Conservation (phyloP, 2,329 filamentous ascomycete genomes). For the Alternaria panax region DNA sequence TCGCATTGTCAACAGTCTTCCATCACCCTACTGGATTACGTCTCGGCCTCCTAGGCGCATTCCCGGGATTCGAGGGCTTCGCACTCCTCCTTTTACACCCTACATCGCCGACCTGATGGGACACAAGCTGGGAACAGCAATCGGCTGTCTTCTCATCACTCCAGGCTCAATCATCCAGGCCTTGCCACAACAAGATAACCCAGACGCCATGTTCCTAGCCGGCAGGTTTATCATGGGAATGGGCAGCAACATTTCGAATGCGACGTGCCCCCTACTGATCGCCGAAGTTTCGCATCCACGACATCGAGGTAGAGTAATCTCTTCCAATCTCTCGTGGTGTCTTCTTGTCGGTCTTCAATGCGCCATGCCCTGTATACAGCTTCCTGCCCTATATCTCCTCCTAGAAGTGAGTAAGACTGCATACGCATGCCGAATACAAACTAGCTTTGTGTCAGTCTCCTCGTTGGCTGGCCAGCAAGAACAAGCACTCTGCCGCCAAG, state of each 20-base stretch:
- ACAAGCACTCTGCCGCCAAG: slow-evolving; percentile 13
- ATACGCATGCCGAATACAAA: slow-evolving; percentile 63
- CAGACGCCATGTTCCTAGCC: background rate
- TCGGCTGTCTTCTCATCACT: slow-evolving; percentile 52
- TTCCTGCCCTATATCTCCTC: background rate
- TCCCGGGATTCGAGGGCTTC: background rate
- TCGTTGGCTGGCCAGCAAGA: slow-evolving; percentile 19
- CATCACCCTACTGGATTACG: slow-evolving; percentile 19
- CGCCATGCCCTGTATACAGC: background rate
- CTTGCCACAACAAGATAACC: slow-evolving; percentile 32
- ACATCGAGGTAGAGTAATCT: slow-evolving; percentile 62
- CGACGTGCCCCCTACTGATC: slow-evolving; percentile 60
- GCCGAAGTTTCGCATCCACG: slow-evolving; percentile 66
- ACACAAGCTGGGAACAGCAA: slow-evolving; percentile 11
- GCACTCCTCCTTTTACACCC: background rate
- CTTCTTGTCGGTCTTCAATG: slow-evolving; percentile 58
- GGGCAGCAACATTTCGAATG: slow-evolving; percentile 53
- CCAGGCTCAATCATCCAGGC: slow-evolving; percentile 59
- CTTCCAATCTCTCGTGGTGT: background rate
- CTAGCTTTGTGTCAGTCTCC: slow-evolving; percentile 66
- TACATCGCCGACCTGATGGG: background rate
- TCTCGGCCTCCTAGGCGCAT: slow-evolving; percentile 23
- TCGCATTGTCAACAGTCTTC: slow-evolving; percentile 3
- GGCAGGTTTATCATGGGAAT: background rate
- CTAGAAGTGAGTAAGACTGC: background rate